These are phyloP conservation scores for Diplocarpon rosae DNA, from an alignment of 2,329 filamentous ascomycete genomes.

Conservation along the genomic window DNA sequence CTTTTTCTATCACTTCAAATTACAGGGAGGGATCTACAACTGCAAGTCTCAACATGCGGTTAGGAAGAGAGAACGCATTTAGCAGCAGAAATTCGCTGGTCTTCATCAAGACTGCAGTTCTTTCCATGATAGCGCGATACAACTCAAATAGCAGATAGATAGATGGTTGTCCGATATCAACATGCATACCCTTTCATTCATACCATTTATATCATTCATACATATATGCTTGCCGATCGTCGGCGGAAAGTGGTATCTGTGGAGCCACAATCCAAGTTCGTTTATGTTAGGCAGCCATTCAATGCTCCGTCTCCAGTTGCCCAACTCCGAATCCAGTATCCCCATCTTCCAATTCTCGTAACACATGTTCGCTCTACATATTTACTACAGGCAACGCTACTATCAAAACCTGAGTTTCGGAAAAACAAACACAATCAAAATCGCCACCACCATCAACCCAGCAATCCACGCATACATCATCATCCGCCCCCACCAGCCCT, in stretches of 20 bases:
- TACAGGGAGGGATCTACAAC: no score
- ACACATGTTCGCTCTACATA: neutral
- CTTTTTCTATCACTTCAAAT: no score
- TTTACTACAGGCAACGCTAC: neutral
- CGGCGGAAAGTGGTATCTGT: neutral
- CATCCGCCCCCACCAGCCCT: constrained; percentile 76
- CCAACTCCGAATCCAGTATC: neutral
- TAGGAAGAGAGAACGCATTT: neutral
- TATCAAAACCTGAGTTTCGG: constrained; percentile 75
- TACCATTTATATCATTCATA: no score
- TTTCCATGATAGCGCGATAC: neutral
- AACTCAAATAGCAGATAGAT: neutral
- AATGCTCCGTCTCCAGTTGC: neutral
- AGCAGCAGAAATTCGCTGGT: neutral
- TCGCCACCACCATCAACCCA: constrained; percentile 64
- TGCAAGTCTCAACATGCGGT: no score
- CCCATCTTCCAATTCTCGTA: neutral
- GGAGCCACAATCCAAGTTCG: neutral
- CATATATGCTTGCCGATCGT: no score
- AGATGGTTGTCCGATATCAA: neutral
- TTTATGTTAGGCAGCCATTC: neutral
- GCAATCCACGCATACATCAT: constrained; percentile 78
- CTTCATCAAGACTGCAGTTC: neutral
- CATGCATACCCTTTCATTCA: no score
- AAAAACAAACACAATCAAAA: constrained; percentile 73